phyloP scores from a whole-genome alignment of 2,329 filamentous ascomycete genomes.

The Clarireedia hainanense region DNA sequence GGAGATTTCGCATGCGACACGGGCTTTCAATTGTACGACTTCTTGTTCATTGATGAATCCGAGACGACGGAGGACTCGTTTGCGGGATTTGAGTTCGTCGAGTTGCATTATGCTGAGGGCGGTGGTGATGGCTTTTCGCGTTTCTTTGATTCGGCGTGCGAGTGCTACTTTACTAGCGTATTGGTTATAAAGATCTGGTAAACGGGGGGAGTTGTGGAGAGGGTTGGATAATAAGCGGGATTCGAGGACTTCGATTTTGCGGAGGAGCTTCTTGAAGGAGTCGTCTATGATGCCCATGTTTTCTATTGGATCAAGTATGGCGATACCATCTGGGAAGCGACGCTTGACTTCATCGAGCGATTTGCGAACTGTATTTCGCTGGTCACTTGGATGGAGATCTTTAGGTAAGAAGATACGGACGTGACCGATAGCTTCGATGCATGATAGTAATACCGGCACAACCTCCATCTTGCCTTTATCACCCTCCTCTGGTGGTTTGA shows the following conservation, averaged over 20 bases:
- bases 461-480: conserved; percentile 69
- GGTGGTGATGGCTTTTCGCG: conserved; percentile 78
- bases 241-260: conserved; percentile 96
- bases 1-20: conserved; percentile 95
- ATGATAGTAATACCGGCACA: conserved; percentile 79
- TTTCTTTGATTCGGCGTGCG: conserved; percentile 71
- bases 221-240: conserved; percentile 83
- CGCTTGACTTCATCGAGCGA: conserved; percentile 69
- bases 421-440: conserved; percentile 76
- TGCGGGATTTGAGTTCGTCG: conserved; percentile 92
- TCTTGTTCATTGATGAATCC: conserved; percentile 94
- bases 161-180: conserved; percentile 76
- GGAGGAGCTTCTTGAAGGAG: conserved; percentile 81
- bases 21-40: conserved; percentile 92
- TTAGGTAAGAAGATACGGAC: conserved; percentile 76
- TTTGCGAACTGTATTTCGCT: conserved; percentile 61
- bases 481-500: conserved; percentile 51
- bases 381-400: conserved; percentile 60
- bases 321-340: conserved; percentile 87
- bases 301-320: conserved; percentile 84
- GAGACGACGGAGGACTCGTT: conserved; percentile 86
- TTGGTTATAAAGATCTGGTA: conserved; percentile 78
- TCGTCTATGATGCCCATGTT: conserved; percentile 94
- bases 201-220: conserved; percentile 78
- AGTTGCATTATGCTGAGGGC: conserved; percentile 86